phyloP scores from a whole-genome alignment of 2,329 filamentous ascomycete genomes.

The Plenodomus lindquistii region DNA sequence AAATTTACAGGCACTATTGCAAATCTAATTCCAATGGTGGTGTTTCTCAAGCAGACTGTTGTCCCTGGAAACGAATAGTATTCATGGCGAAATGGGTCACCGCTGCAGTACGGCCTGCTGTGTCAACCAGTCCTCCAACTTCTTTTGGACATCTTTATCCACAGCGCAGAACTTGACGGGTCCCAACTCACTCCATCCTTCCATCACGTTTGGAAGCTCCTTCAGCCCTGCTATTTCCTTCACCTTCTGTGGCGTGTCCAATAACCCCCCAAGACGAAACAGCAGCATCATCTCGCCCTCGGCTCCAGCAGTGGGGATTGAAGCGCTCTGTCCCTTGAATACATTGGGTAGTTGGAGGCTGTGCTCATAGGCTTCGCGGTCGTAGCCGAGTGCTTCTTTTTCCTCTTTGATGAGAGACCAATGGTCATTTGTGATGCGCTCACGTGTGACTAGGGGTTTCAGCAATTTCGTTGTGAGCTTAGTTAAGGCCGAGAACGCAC shows the following conservation, averaged over 20 bases:
- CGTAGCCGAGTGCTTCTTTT: slow-evolving; percentile 41
- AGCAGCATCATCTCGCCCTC: slow-evolving; percentile 26
- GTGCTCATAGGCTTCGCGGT: slow-evolving; percentile 48
- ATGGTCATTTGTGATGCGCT: slow-evolving; percentile 41
- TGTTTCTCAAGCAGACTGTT: too few relatives aligned
- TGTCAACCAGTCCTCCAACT: slow-evolving; percentile 22
- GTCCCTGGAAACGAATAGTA: too few relatives aligned
- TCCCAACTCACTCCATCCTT: slow-evolving; percentile 25
- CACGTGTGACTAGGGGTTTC: slow-evolving; percentile 24
- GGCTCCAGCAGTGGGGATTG: slow-evolving; percentile 16
- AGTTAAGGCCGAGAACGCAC: slow-evolving; percentile 4
- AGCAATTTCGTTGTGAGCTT: too few relatives aligned
- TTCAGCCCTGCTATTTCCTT: slow-evolving; percentile 33
- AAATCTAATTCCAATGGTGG: too few relatives aligned
- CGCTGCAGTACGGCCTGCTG: slow-evolving; percentile 16
- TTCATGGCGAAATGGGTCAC: too few relatives aligned
- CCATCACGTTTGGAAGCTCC: slow-evolving; percentile 27
- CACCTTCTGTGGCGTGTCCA: slow-evolving; percentile 29
- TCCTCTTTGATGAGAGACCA: slow-evolving; percentile 37
- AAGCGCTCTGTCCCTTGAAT: slow-evolving; percentile 26
- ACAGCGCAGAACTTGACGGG: slow-evolving; percentile 33
- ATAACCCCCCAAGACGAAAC: slow-evolving; percentile 33
- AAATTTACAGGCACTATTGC: too few relatives aligned
- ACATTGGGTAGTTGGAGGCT: slow-evolving; percentile 32
- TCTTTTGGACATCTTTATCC: slow-evolving; percentile 23